These are phyloP conservation scores for Talaromyces wortmannii DNA, from an alignment of 495 filamentous ascomycete species.

Conservation along the genomic window DNA sequence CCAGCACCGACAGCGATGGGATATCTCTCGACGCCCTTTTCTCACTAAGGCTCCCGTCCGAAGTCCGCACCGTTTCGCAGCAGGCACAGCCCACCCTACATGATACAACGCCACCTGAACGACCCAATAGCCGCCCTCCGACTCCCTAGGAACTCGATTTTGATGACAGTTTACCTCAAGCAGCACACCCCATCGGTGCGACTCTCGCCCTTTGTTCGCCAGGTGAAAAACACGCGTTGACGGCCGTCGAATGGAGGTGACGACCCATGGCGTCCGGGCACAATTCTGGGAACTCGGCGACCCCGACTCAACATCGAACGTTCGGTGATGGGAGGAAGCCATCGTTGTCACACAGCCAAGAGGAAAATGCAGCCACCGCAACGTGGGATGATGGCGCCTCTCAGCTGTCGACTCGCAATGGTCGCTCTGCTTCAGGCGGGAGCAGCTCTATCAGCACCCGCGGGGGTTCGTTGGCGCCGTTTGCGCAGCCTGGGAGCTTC, in stretches of 20 bases:
- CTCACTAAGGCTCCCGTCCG: too few relatives aligned
- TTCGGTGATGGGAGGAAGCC: conserved; percentile 49
- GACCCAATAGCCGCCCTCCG: too few relatives aligned
- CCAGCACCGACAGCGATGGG: too few relatives aligned
- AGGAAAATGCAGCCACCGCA: conserved; percentile 37
- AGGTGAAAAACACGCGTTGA: conserved; percentile 21
- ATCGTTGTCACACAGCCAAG: conserved; percentile 38
- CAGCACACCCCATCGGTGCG: not conserved
- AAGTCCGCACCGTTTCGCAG: too few relatives aligned
- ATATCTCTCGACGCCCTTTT: too few relatives aligned
- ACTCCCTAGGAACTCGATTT: too few relatives aligned
- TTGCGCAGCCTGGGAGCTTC: conserved; percentile 74
- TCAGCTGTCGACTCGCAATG: conserved; percentile 28
- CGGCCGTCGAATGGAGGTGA: conserved; percentile 37
- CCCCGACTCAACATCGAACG: conserved; percentile 61
- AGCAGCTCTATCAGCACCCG: conserved; percentile 54
- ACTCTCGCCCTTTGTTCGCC: conserved; percentile 22
- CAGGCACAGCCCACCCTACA: too few relatives aligned
- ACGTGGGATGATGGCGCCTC: conserved; percentile 42
- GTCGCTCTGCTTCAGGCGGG: conserved; percentile 53
- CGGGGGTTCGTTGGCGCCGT: conserved; percentile 57
- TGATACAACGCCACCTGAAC: too few relatives aligned
- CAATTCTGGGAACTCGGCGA: conserved; percentile 50
- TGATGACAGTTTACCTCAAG: not conserved
- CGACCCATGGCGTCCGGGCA: conserved; percentile 41